Evolutionary conservation across 768 basidiomycete species (phyloP), one percentile per base, ranked within the genome.

Genomic region (Mycena leptocephala): DNA sequence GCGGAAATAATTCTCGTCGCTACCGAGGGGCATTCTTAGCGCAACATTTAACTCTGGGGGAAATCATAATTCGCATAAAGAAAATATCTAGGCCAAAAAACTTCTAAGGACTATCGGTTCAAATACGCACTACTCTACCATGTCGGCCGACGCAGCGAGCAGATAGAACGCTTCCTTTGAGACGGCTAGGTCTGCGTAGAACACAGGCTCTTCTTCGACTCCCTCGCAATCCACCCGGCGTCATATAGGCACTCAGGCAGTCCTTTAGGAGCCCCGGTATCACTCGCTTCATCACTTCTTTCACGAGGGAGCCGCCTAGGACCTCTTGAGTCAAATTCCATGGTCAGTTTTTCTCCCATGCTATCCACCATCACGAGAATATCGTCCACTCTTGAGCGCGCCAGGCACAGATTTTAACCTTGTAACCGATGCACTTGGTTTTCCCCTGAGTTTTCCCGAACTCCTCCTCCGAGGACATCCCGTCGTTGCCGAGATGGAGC

Each of bases 401-500:
- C 59, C 59, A 61, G 3, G 24, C 59, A 26, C 35, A 69, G 28
- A 69, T 37, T 37, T 56, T 56, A 37, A 69, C 67, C 13, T 13
- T 26, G 59, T 9, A 61, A 33, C n/a, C 59, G 1, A 4, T 20
- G 0, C 14, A 11, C 22, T 16, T 18, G 18, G 5, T n/a, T 2
- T 8, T 20, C 5, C 39, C 37, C 1, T 28, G 3, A 5, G 26
- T 7, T 6, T 10, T 33, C 55, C 58, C 53, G 37, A 18, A 16
- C n/a, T 56, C 67, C 24, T 69, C 67, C 55, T 56, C 51, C 18
- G 67, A 69, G 11, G 67, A 69, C 67, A 69, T 69, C 26, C 67
- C 67, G 0, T 18, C 37, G 5, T 41, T 39, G 35, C 53, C 67
- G 22, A 69, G 55, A 32, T 69, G 43, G 7, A 28, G 5, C 8